Percentiles rank a stretch among this genome's conserved stretches.
Conservation (phyloP, 116 monocot species). For the Papilionanthe hybrid region DNA sequence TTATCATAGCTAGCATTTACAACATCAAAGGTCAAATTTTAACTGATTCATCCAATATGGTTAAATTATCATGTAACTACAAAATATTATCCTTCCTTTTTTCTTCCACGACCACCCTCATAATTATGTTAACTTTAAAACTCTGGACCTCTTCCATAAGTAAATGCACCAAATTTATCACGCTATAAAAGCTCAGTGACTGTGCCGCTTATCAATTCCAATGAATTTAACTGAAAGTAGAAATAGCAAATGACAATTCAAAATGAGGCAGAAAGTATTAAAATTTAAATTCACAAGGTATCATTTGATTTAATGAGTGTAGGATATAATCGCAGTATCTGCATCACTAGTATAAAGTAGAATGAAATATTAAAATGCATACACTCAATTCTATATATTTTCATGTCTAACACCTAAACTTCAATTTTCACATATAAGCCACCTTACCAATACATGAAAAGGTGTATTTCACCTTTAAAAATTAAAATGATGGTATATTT, state of each 20-base stretch:
- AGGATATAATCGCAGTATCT: not conserved
- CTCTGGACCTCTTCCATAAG: constrained; percentile 1
- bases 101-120: not conserved
- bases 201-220: not conserved
- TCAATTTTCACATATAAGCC: too few species aligned
- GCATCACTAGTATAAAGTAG: too few species aligned
- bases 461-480: too few species aligned
- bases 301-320: not conserved
- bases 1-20: not conserved
- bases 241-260: not conserved
- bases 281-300: not conserved
- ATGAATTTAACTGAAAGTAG: constrained; percentile 4
- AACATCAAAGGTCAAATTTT: not conserved
- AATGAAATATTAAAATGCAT: too few species aligned
- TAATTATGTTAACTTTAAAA: not conserved
- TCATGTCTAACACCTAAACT: too few species aligned
- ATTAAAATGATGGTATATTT: too few species aligned
- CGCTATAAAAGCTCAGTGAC: not conserved
- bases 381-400: too few species aligned
- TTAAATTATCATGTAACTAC: not conserved
- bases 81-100: not conserved
- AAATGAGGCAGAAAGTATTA: not conserved
- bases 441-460: too few species aligned
- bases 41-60: not conserved
- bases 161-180: not conserved